phyloP scores from a whole-genome alignment of 148 eudicot genomes.

The Silene conica region DNA sequence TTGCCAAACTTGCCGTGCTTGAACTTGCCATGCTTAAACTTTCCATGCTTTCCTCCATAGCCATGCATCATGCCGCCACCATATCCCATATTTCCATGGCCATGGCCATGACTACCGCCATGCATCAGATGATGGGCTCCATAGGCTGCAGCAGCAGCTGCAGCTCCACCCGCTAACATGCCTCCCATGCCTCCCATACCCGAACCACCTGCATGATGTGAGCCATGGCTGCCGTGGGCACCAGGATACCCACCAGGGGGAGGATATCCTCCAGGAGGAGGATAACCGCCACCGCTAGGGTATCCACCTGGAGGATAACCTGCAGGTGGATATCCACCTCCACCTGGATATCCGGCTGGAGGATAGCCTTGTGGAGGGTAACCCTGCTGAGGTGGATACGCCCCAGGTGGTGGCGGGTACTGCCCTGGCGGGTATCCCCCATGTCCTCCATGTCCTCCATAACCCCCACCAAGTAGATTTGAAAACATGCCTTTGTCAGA shows the following conservation, averaged over 20 bases:
- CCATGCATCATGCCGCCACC: constrained; percentile 29
- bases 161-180: constrained; percentile 61
- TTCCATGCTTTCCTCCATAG: constrained; percentile 30
- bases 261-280: constrained; percentile 32
- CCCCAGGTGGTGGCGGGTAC: constrained; percentile 9
- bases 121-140: constrained; percentile 42
- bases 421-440: constrained; percentile 26
- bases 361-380: constrained; percentile 41
- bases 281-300: too few relatives aligned
- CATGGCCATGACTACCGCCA: constrained; percentile 29
- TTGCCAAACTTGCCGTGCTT: constrained; percentile 32
- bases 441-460: constrained; percentile 16
- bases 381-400: constrained; percentile 17
- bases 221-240: constrained; percentile 25
- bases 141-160: constrained; percentile 63
- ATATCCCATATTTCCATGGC: constrained; percentile 19
- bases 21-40: constrained; percentile 35
- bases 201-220: constrained; percentile 44
- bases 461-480: constrained; percentile 21
- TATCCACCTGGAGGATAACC: constrained; percentile 33
- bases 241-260: constrained; percentile 25
- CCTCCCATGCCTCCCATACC: constrained; percentile 32
- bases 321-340: constrained; percentile 34
- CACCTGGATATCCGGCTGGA: constrained; percentile 38
- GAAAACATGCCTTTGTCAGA: constrained; percentile 60